Evolutionary conservation across 2,329 filamentous ascomycete species (phyloP).

Genomic region (Rutstroemia sp.): DNA sequence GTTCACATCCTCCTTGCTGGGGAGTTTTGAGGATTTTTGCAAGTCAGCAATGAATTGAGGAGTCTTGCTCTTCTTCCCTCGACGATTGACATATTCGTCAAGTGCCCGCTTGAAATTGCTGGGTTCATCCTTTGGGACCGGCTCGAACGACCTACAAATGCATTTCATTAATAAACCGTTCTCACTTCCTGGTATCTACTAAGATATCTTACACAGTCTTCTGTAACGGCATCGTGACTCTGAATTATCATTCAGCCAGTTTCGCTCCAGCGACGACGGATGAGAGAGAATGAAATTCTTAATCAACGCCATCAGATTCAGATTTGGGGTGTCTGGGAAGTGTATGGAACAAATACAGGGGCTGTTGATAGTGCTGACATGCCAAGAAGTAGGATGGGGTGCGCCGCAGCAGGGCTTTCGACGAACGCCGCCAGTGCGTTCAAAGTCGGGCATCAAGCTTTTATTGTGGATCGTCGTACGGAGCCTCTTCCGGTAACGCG

Average conservation of each 20-base stretch:
- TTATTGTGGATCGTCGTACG: no score
- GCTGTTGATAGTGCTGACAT: background rate
- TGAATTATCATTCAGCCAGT: no score
- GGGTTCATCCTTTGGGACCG: background rate
- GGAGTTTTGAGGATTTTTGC: background rate
- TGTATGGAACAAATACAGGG: background rate
- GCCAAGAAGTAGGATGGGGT: background rate
- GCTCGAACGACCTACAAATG: background rate
- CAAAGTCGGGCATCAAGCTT: no score
- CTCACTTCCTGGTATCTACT: background rate
- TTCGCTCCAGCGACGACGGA: no score
- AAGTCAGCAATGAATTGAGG: background rate
- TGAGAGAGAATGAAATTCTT: no score
- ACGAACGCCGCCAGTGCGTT: background rate
- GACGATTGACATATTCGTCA: background rate
- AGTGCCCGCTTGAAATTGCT: background rate
- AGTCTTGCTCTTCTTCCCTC: constrained; percentile 3
- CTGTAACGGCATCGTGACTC: background rate
- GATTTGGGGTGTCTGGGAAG: background rate
- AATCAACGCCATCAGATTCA: background rate
- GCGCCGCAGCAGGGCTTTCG: background rate
- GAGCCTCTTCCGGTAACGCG: no score
- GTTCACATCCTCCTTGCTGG: background rate
- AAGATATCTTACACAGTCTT: background rate
- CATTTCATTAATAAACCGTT: background rate